Percentiles rank a stretch among this genome's conserved stretches.
Conservation (phyloP, 176 grass and related monocot genomes). For the Saccharum officinarum region DNA sequence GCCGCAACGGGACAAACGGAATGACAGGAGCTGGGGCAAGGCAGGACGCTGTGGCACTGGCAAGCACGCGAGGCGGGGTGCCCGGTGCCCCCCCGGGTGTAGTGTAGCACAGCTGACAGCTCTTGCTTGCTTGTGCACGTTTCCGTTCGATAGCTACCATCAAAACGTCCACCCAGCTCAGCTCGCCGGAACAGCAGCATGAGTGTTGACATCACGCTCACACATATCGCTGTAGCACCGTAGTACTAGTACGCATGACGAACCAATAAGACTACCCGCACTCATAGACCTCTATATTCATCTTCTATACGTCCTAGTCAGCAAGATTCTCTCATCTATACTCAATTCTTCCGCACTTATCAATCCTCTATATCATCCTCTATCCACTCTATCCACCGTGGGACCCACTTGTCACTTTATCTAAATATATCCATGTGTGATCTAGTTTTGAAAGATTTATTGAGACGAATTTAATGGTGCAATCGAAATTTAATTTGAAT, state of each 20-base stretch:
- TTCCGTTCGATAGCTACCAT: neutral
- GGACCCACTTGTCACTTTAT: no score
- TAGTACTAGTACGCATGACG: neutral
- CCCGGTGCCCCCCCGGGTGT: no score
- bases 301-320: no score
- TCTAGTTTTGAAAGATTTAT: no score
- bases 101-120: neutral
- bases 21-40: neutral
- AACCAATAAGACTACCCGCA: conserved; percentile 2
- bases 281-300: no score
- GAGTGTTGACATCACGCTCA: neutral
- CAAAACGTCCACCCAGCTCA: neutral
- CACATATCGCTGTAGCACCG: neutral
- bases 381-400: no score
- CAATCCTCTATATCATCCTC: no score
- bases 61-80: neutral
- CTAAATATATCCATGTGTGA: no score
- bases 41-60: neutral
- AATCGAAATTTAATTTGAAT: no score
- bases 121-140: neutral
- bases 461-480: no score
- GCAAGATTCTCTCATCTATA: no score
- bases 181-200: neutral
- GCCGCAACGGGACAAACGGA: neutral
- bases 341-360: no score